Evolutionary conservation across 1,284 basidiomycete genomes (phyloP), one percentile per base, ranked within the genome.

Genomic region (Boletus semigastroideus): DNA sequence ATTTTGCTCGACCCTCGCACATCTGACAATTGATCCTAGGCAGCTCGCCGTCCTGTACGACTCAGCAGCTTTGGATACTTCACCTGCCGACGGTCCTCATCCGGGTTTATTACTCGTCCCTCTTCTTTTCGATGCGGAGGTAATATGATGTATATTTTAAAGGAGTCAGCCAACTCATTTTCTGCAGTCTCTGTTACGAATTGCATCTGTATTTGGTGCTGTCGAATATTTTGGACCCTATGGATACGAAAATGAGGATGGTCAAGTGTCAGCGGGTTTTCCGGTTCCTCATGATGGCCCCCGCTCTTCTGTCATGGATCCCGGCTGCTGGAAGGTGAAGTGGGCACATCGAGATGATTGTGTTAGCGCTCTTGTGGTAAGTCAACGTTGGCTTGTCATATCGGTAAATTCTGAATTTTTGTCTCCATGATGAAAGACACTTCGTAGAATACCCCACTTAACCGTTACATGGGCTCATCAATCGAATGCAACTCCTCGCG

Each of bases 381-480:
- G 72, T 65, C 37, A 31, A 14, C 39, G 42, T 10, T 36, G 19
- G 42, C 48, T 31, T 48, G 9, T 43, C 25, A 40, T 30, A 8
- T 20, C 46, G 17, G 34, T 25, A 28, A 52, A 38, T 41, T 30
- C 49, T 60, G 34, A 57, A 40, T 36, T 17, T 5, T 53, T 30
- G 45, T 20, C 40, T 25, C 19, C 30, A 34, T 48, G 7, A 46
- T 44, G 28, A 19, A 57, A 90, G 87, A 80, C 84, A 11, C 74
- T 91, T 56, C 79, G 84, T 55, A 74, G 77, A 48, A 74, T 90
- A 13, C 82, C 86, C 44, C 83, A 87, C 65, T 64, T 91, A 10
- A 82, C 77, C 1, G 83, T 87, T n/a, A 87, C 85, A 33, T 90
- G 89, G 88, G 84, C 87, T 19, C 87, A 90, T 67, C 82, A 79